Base-by-base conservation (phyloP, 176 grass and related monocot genomes). In the Dendrocalamus sinicus region DNA sequence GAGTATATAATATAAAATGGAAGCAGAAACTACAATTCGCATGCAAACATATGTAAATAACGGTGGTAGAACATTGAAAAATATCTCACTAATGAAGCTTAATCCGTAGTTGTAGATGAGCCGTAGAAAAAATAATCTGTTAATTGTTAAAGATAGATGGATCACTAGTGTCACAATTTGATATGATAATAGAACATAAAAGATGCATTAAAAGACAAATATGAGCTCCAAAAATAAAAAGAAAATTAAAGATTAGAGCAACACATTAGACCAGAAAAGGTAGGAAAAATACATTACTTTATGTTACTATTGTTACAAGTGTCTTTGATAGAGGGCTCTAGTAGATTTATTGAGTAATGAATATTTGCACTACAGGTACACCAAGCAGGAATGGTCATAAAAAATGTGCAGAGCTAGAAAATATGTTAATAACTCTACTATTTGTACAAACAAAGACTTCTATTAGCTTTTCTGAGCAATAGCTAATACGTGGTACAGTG, bases 291-390 rank as follows among this genome's bases (percentile, higher is more conserved):
- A 32, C 30, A 32, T 32, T 32, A 32, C 30, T 2, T 32, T 32
- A 32, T 32, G 30, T 32, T 32, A 32, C 30, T 32, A 32, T 32
- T 67, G 60, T 15, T 63, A 81, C 3, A 77, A 57, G 10, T 67
- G 37, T 57, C 24, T 52, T 75, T 11, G 13, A 61, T 37, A 51
- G 12, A 64, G 45, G 19, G 30, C 71, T 53, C 30, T 51, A 73
- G 4, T 39, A 73, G 11, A 46, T 61, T 66, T 55, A 63, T 12
- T 30, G 12, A 26, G 1, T 8, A 66, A 66, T 65, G 45, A 46
- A 67, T 80, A 39, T 39, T 80, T 16, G 48, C 15, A 80, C 19
- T 66, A 66, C 15, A 35, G 59, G 24, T 66, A n/a, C 23, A 78
- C 9, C 58, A 48, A 65, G 2, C 17, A 12, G 13, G 20, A 72